Conservation (phyloP, 176 grass and related monocot genomes). For the bread wheat (Triticum aestivum) region DNA sequence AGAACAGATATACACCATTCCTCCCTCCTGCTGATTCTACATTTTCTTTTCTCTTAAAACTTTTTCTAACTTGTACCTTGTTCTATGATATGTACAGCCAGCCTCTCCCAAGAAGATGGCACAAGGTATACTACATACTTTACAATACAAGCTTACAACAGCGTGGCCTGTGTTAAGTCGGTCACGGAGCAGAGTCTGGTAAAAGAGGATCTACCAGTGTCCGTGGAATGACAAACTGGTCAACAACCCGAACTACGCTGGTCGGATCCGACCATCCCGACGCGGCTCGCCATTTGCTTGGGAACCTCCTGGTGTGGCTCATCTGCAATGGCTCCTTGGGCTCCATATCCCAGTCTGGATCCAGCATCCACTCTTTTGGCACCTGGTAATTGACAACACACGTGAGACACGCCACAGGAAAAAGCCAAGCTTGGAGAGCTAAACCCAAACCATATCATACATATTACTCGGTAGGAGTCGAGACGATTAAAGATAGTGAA, state of each 20-base stretch:
- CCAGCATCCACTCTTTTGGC: constrained; percentile 94
- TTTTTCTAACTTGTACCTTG: neutral
- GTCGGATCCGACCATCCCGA: constrained; percentile 59
- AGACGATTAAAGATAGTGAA: neutral
- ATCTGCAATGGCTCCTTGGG: constrained; percentile 69
- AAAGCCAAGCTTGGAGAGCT: neutral
- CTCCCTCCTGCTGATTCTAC: neutral
- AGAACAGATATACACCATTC: constrained; percentile 2
- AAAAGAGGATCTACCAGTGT: constrained; percentile 6
- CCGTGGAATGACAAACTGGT: constrained; percentile 74
- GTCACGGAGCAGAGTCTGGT: neutral
- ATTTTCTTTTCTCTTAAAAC: neutral
- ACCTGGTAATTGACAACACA: constrained; percentile 50
- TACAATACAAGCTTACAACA: constrained; percentile 8
- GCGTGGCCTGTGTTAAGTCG: neutral
- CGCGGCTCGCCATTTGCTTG: constrained; percentile 85
- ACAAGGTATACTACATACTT: neutral
- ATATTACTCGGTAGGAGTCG: neutral
- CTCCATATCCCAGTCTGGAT: constrained; percentile 90
- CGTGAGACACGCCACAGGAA: neutral
- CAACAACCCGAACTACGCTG: constrained; percentile 55
- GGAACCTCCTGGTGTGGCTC: constrained; percentile 72
- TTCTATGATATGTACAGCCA: constrained; percentile 31
- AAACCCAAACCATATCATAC: neutral
- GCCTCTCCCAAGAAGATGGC: neutral